Evolutionary conservation across 345 rosid genomes (phyloP).

Genomic region (Eucalyptus erythrocorys): DNA sequence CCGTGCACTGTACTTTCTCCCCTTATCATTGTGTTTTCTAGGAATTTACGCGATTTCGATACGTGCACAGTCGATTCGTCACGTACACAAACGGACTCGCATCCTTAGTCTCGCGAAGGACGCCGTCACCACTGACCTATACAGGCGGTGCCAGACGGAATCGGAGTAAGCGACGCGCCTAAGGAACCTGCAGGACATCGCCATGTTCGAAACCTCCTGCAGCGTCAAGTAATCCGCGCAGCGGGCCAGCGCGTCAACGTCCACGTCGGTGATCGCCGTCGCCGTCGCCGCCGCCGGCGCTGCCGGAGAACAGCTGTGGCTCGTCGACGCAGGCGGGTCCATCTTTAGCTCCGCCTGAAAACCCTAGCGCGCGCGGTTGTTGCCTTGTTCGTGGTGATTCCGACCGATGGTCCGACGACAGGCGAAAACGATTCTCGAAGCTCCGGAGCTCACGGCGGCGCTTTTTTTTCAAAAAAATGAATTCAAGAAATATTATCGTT

Average conservation of each 20-base stretch:
- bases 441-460: neutral
- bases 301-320: neutral
- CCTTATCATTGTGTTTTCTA: neutral
- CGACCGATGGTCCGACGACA: neutral
- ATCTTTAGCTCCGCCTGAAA: neutral
- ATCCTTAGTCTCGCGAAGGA: neutral
- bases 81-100: neutral
- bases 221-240: constrained; percentile 31
- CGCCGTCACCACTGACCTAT: constrained; percentile 9
- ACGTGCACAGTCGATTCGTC: neutral
- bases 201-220: constrained; percentile 31
- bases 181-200: constrained; percentile 40
- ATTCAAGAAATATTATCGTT: too few relatives aligned
- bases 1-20: neutral
- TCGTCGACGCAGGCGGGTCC: neutral
- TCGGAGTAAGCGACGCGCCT: constrained; percentile 33
- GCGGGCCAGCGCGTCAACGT: constrained; percentile 36
- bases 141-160: constrained; percentile 35
- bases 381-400: neutral
- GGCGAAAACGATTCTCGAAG: neutral
- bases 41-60: neutral
- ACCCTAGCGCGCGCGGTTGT: neutral
- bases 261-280: constrained; percentile 26
- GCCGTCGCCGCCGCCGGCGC: neutral
- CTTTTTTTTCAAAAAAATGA: too few relatives aligned